Conservation (phyloP, 1,284 basidiomycete genomes). For the Ganoderma meredithae region DNA sequence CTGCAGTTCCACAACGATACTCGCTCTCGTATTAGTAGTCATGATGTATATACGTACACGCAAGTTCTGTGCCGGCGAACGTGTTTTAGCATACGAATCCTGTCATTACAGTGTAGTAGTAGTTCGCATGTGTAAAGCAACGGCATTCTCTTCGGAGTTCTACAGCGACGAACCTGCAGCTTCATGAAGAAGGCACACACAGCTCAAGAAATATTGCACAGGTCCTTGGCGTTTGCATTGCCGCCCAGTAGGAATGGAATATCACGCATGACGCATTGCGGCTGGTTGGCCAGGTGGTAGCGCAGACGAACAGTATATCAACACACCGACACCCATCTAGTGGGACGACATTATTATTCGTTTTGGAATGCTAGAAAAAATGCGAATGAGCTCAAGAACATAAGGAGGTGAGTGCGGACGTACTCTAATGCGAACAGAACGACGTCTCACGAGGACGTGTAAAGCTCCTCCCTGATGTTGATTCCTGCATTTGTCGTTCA, state of each 20-base stretch:
- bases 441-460: slow-evolving; percentile 38
- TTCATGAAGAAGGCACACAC: background rate
- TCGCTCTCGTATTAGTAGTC: slow-evolving; percentile 6
- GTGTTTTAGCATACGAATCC: slow-evolving; percentile 8
- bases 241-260: background rate
- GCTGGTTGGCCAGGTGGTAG: background rate
- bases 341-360: slow-evolving; percentile 24
- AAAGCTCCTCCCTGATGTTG: slow-evolving; percentile 42
- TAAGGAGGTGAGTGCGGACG: background rate
- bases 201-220: background rate
- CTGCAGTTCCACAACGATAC: slow-evolving; percentile 15
- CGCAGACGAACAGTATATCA: background rate
- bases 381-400: background rate
- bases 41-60: background rate
- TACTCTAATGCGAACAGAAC: slow-evolving; percentile 25
- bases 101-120: slow-evolving; percentile 11
- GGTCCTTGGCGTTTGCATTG: background rate
- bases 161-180: background rate
- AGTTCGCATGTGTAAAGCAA: background rate
- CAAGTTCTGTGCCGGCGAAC: slow-evolving; percentile 1
- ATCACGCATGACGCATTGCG: background rate
- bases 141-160: background rate
- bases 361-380: slow-evolving; percentile 24
- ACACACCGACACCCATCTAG: slow-evolving; percentile 18
- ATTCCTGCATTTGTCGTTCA: slow-evolving; percentile 36